phyloP scores from a whole-genome alignment of 1,284 basidiomycete genomes.

The Bondarzewia mesenterica region DNA sequence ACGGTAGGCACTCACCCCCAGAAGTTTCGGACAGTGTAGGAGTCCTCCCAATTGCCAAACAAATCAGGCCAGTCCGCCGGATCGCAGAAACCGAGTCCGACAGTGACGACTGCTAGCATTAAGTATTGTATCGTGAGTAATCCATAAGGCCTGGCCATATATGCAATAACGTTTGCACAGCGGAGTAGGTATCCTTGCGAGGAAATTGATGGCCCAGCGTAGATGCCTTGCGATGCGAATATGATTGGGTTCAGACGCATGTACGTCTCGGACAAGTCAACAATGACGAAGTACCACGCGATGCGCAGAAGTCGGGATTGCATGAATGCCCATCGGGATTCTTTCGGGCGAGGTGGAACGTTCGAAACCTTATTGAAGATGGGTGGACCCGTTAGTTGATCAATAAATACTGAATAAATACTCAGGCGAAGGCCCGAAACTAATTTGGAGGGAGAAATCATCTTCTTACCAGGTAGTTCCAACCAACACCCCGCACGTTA shows the following conservation, averaged over 20 bases:
- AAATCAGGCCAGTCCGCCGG: slow-evolving; percentile 26
- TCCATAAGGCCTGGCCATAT: slow-evolving; percentile 8
- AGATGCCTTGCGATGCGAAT: background rate
- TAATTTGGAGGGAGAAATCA: too few relatives aligned
- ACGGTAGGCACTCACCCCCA: slow-evolving; percentile 24
- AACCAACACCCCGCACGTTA: slow-evolving; percentile 14
- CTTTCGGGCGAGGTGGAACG: background rate
- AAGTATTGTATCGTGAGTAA: slow-evolving; percentile 17
- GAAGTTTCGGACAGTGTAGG: slow-evolving; percentile 26
- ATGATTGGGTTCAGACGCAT: background rate
- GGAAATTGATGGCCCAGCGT: background rate
- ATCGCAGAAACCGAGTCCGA: slow-evolving; percentile 16
- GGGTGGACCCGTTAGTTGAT: too few relatives aligned
- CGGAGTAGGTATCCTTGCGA: background rate
- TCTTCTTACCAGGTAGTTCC: slow-evolving; percentile 18
- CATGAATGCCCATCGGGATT: background rate
- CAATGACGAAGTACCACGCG: background rate
- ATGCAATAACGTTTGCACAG: background rate
- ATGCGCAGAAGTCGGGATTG: background rate
- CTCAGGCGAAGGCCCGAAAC: too few relatives aligned
- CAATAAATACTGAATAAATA: too few relatives aligned
- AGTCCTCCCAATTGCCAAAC: slow-evolving; percentile 24
- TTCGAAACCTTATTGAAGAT: background rate
- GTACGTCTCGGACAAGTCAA: background rate
- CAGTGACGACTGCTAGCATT: slow-evolving; percentile 14